A percentile compares a stretch with the other conserved stretches of the same genome.
These are phyloP conservation scores for Postia placenta DNA, from an alignment of 768 basidiomycete genomes.

Conservation along the genomic window DNA sequence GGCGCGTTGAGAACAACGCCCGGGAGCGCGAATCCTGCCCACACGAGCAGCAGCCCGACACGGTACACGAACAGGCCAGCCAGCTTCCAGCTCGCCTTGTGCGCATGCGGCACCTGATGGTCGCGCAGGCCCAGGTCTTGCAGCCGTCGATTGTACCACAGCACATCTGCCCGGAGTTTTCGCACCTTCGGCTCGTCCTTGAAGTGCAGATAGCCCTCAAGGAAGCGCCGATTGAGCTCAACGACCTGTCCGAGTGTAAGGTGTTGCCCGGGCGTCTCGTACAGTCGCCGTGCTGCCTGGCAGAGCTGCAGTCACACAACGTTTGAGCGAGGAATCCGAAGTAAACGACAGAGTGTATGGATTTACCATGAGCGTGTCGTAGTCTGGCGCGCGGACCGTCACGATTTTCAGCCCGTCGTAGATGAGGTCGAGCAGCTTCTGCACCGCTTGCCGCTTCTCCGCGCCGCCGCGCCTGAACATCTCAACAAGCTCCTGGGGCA, in stretches of 20 bases:
- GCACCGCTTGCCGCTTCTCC: slow-evolving; percentile 86
- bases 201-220: slow-evolving; percentile 90
- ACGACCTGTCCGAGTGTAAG: slow-evolving; percentile 93
- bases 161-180: slow-evolving; percentile 69
- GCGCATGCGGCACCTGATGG: slow-evolving; percentile 90
- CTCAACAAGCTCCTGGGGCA: slow-evolving; percentile 77
- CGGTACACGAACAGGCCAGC: slow-evolving; percentile 84
- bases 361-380: slow-evolving; percentile 92
- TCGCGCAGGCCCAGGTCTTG: slow-evolving; percentile 89
- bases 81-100: slow-evolving; percentile 82
- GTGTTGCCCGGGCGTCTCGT: slow-evolving; percentile 91
- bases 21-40: slow-evolving; percentile 82
- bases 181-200: slow-evolving; percentile 88
- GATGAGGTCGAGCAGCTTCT: slow-evolving; percentile 82
- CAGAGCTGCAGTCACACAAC: slow-evolving; percentile 55
- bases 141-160: slow-evolving; percentile 84
- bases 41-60: slow-evolving; percentile 65
- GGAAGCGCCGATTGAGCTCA: slow-evolving; percentile 85
- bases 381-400: slow-evolving; percentile 92
- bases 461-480: slow-evolving; percentile 88
- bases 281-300: slow-evolving; percentile 89
- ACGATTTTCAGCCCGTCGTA: slow-evolving; percentile 95
- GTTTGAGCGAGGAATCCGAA: background rate
- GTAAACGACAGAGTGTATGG: background rate
- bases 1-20: slow-evolving; percentile 89